Percentiles rank a stretch among this genome's conserved stretches.
Evolutionary conservation across 257 asterid species (phyloP).

Genomic region (Solanum stenotomum): DNA sequence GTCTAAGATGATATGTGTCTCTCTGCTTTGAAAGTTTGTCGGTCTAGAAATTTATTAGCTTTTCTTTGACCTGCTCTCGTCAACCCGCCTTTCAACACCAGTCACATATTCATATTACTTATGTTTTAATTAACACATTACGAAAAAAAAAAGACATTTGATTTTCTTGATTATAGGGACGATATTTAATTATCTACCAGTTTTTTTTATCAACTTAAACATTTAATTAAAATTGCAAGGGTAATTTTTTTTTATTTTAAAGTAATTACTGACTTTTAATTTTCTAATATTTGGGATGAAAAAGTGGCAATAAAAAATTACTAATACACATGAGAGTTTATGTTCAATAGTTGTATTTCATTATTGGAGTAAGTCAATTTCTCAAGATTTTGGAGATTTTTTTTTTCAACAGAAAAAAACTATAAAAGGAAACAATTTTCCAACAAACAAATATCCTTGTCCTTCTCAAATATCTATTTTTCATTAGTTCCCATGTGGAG

Average conservation of each 20-base stretch:
- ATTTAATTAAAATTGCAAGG: background rate
- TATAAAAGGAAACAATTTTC: background rate
- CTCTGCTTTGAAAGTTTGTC: accelerated
- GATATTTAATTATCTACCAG: background rate
- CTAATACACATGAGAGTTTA: background rate
- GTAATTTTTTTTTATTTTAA: background rate
- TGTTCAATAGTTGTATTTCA: background rate
- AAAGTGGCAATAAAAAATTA: background rate
- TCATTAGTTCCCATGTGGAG: background rate
- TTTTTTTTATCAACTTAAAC: background rate
- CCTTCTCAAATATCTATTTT: background rate
- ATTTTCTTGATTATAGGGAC: background rate
- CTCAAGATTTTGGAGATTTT: background rate
- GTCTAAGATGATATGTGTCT: background rate
- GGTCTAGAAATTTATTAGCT: accelerated
- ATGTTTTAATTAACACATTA: background rate
- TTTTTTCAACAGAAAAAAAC: background rate
- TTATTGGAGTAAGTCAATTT: background rate
- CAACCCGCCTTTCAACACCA: accelerated
- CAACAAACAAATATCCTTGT: background rate
- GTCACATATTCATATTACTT: background rate
- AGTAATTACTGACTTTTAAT: background rate
- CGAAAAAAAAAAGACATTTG: background rate
- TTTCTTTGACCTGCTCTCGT: background rate
- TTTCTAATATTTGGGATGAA: background rate